phyloP scores from a whole-genome alignment of 176 grass and related monocot genomes.

The Phragmites australis region DNA sequence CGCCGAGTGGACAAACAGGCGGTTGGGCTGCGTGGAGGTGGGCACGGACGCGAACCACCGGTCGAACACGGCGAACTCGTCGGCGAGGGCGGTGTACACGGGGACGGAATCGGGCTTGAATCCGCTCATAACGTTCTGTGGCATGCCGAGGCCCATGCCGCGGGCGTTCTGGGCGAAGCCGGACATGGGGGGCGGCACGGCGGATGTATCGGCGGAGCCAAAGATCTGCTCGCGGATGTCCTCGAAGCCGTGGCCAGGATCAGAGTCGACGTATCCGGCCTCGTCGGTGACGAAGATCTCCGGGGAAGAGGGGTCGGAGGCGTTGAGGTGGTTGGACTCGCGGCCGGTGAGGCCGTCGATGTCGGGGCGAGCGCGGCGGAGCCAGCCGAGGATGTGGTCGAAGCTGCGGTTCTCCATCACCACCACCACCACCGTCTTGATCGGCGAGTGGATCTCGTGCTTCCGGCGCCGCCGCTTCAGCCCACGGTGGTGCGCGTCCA shows the following conservation, averaged over 20 bases:
- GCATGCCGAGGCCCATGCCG: constrained; percentile 74
- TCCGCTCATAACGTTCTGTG: constrained; percentile 86
- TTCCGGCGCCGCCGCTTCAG: constrained; percentile 50
- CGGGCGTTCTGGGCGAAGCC: constrained; percentile 88
- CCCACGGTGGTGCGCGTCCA: constrained; percentile 45
- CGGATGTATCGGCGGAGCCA: constrained; percentile 71
- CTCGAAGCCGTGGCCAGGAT: constrained; percentile 95
- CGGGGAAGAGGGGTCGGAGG: constrained; percentile 67
- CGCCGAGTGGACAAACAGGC: constrained; percentile 89
- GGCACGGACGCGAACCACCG: constrained; percentile 92
- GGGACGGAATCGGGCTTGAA: constrained; percentile 72
- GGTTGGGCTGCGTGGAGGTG: constrained; percentile 87
- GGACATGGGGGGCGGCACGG: constrained; percentile 68
- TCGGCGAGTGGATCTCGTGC: constrained; percentile 88
- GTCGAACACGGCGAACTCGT: constrained; percentile 80
- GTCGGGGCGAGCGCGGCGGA: constrained; percentile 56
- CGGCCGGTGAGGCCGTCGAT: constrained; percentile 81
- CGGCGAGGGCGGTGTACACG: constrained; percentile 61
- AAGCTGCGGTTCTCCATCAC: constrained; percentile 99
- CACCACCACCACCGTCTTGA: constrained; percentile 89
- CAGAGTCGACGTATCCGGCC: constrained; percentile 84
- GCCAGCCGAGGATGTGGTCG: constrained; percentile 91
- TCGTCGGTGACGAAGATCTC: constrained; percentile 80
- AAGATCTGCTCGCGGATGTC: constrained; percentile 99
- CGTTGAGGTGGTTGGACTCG: constrained; percentile 93